These are phyloP conservation scores for Boletellus ananas DNA, from an alignment of 768 basidiomycete species.

Conservation along the genomic window DNA sequence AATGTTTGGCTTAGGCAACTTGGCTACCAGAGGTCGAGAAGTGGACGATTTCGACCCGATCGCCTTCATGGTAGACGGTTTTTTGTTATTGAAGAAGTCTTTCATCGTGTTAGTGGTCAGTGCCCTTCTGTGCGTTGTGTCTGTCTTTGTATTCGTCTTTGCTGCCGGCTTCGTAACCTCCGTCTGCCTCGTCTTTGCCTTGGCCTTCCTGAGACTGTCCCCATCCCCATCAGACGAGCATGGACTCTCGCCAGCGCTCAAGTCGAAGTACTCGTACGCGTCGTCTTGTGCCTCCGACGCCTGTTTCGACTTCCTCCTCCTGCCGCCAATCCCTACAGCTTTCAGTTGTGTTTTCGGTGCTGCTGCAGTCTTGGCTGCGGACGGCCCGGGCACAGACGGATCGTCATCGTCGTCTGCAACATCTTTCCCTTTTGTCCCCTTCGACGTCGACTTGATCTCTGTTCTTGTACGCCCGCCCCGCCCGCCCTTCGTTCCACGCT, in stretches of 20 bases:
- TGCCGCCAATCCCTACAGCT: not conserved
- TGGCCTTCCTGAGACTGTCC: slow-evolving; percentile 4
- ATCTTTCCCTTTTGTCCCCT: not conserved
- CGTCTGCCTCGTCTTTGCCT: not conserved
- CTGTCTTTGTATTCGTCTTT: not conserved
- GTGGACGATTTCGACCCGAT: slow-evolving; percentile 4
- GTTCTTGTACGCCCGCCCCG: slow-evolving; percentile 4
- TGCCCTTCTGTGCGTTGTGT: not conserved
- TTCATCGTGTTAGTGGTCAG: slow-evolving; percentile 7
- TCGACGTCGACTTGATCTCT: not conserved
- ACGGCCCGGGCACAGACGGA: not conserved
- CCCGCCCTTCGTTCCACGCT: slow-evolving; percentile 18
- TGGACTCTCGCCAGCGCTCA: slow-evolving; percentile 22
- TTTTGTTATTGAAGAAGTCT: slow-evolving; percentile 8
- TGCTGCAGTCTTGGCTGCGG: slow-evolving; percentile 1
- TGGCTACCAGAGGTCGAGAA: slow-evolving; percentile 1
- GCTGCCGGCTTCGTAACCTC: not conserved
- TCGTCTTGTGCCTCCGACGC: slow-evolving; percentile 25
- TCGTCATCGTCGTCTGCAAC: not conserved
- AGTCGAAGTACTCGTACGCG: slow-evolving; percentile 23
- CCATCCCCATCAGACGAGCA: slow-evolving; percentile 19
- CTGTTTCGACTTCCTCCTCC: slow-evolving; percentile 22
- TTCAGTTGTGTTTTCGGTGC: slow-evolving; percentile 10
- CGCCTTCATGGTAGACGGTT: slow-evolving; percentile 1
- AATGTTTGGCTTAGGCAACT: not conserved